A percentile compares a stretch with the other conserved stretches of the same genome.
phyloP scores from a whole-genome alignment of 495 filamentous ascomycete genomes.

The Neurospora sp. region DNA sequence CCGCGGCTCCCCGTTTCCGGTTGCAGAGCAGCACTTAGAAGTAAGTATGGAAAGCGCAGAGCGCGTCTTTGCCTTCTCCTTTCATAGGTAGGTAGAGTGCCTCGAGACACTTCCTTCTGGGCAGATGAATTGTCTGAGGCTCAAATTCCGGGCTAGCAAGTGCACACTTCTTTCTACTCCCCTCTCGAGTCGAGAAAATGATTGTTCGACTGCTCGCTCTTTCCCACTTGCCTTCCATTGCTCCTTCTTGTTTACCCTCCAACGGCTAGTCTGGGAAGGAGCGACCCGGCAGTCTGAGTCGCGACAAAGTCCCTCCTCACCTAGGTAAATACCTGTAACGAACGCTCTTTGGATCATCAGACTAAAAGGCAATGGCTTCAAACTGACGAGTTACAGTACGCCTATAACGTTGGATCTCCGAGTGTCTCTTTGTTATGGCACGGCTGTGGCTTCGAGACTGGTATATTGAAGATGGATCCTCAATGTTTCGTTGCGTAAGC shows the following conservation, averaged over 20 bases:
- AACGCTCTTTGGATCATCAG: background rate
- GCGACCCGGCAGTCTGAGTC: too few relatives aligned
- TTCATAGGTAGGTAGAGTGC: background rate
- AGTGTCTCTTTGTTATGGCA: background rate
- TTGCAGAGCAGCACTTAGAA: too few relatives aligned
- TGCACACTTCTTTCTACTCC: background rate
- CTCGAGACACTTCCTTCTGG: background rate
- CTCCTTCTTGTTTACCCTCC: too few relatives aligned
- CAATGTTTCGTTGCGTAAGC: background rate
- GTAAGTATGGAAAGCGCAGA: too few relatives aligned
- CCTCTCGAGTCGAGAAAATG: background rate
- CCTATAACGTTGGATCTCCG: background rate
- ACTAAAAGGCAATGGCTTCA: background rate
- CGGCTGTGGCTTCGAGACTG: background rate
- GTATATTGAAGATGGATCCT: background rate
- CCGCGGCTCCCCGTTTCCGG: too few relatives aligned
- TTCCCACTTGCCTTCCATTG: too few relatives aligned
- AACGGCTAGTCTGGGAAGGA: too few relatives aligned
- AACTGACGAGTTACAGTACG: background rate
- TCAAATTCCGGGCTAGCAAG: background rate
- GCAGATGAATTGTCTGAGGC: background rate
- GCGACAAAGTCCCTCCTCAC: background rate
- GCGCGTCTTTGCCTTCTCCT: too few relatives aligned
- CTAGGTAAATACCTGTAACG: background rate
- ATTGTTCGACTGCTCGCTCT: too few relatives aligned